Evolutionary conservation across 2,329 filamentous ascomycete genomes (phyloP).

Genomic region (Trichoderma arundinaceum): DNA sequence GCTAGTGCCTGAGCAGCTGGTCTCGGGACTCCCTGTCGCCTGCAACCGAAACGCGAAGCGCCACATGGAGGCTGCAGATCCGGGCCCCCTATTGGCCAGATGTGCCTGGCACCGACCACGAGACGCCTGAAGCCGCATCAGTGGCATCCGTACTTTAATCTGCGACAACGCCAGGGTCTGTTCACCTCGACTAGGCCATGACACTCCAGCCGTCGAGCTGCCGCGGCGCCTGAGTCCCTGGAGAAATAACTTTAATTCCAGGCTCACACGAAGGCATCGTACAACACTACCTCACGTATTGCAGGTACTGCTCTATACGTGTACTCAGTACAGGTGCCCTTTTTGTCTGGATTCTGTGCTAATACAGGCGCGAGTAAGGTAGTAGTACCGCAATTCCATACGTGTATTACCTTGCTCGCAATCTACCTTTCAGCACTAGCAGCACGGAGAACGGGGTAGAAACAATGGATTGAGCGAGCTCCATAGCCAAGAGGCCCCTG

Average conservation of each 20-base stretch:
- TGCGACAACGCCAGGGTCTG: slow-evolving; percentile 24
- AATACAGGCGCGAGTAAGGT: not conserved
- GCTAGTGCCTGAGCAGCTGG: slow-evolving; percentile 25
- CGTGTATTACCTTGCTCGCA: not conserved
- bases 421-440: not conserved
- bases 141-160: slow-evolving; percentile 30
- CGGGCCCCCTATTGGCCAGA: slow-evolving; percentile 25
- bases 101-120: slow-evolving; percentile 14
- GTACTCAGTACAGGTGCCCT: not conserved
- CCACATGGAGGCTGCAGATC: slow-evolving; percentile 23
- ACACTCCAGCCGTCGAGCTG: not conserved
- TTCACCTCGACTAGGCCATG: slow-evolving; percentile 2
- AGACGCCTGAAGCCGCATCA: slow-evolving; percentile 32
- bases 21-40: slow-evolving; percentile 26
- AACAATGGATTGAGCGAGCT: slow-evolving; percentile 15
- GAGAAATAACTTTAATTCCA: slow-evolving; percentile 16
- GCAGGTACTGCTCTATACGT: too few species aligned
- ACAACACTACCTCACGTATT: not conserved
- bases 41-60: slow-evolving; percentile 31
- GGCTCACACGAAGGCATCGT: not conserved
- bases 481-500: not conserved
- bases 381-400: not conserved
- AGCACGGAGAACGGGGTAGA: slow-evolving; percentile 9
- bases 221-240: slow-evolving; percentile 14
- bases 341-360: not conserved